These are phyloP conservation scores for Trametes polyzona DNA, from an alignment of 1,284 basidiomycete species.

Conservation along the genomic window DNA sequence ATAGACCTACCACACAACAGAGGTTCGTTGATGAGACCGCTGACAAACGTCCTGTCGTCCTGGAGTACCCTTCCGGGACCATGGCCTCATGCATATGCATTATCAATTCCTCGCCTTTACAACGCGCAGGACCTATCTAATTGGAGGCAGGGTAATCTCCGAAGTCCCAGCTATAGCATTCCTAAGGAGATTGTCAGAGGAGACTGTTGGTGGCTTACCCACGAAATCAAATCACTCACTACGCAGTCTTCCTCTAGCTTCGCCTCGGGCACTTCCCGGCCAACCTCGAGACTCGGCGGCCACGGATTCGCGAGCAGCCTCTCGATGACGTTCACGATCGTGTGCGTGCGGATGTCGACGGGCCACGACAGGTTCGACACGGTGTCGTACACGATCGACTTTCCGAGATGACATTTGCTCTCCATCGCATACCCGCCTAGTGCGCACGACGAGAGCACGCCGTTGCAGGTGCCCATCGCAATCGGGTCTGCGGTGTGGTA, in stretches of 20 bases:
- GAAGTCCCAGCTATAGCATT: constrained; percentile 78
- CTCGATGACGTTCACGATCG: constrained; percentile 84
- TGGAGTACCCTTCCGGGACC: no score
- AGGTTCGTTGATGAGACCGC: no score
- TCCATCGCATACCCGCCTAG: constrained; percentile 82
- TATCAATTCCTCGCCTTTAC: no score
- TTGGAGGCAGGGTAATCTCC: constrained; percentile 46
- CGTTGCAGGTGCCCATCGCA: constrained; percentile 83
- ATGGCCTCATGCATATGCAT: no score
- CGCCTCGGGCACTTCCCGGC: constrained; percentile 63
- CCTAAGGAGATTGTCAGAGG: constrained; percentile 43
- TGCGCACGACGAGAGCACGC: constrained; percentile 73
- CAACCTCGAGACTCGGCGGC: constrained; percentile 59
- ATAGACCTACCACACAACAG: no score
- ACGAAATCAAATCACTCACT: constrained; percentile 53
- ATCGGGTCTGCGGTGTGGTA: constrained; percentile 90
- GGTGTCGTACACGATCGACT: constrained; percentile 89
- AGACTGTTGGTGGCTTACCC: neutral
- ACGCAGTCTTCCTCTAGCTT: constrained; percentile 61
- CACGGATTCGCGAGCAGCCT: constrained; percentile 78
- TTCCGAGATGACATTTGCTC: constrained; percentile 83
- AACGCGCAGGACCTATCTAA: no score
- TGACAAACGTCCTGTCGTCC: no score
- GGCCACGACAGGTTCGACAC: constrained; percentile 85
- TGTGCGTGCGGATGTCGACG: constrained; percentile 81